These are phyloP conservation scores for Cylindrotheca fusiformis DNA, from an alignment of 108 stramenopile genomes.

Conservation along the genomic window DNA sequence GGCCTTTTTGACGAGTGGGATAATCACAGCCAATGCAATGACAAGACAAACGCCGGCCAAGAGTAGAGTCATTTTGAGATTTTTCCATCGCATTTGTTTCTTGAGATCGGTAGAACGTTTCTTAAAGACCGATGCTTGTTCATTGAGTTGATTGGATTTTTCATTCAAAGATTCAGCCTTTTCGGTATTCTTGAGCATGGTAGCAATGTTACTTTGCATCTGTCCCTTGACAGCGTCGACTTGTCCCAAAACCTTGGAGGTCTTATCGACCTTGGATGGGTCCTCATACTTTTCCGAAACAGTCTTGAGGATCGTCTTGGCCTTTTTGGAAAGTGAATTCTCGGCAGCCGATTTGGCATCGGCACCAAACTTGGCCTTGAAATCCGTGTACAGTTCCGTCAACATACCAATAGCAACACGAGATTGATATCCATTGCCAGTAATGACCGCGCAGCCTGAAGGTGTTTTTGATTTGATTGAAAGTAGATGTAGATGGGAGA, in stretches of 20 bases:
- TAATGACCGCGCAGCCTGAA: conserved; percentile 84
- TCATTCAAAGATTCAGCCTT: conserved; percentile 78
- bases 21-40: conserved; percentile 70
- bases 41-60: conserved; percentile 67
- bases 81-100: conserved; percentile 92
- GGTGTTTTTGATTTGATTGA: too few relatives aligned
- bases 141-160: conserved; percentile 81
- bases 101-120: conserved; percentile 75
- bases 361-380: conserved; percentile 58
- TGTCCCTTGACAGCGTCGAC: conserved; percentile 82
- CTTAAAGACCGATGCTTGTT: conserved; percentile 89
- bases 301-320: conserved; percentile 57
- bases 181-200: conserved; percentile 88
- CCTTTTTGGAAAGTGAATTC: conserved; percentile 73
- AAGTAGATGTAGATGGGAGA: not conserved
- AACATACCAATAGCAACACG: conserved; percentile 82
- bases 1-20: conserved; percentile 69
- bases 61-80: conserved; percentile 85
- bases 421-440: conserved; percentile 81
- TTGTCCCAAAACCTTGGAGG: conserved; percentile 66
- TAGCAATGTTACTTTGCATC: conserved; percentile 86
- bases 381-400: conserved; percentile 68
- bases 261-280: conserved; percentile 83
- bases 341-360: conserved; percentile 70
- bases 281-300: conserved; percentile 84